Percentiles rank a stretch among this genome's conserved stretches.
These are phyloP conservation scores for Pythium brassicae DNA, from an alignment of 352 stramenopile species.

Conservation along the genomic window DNA sequence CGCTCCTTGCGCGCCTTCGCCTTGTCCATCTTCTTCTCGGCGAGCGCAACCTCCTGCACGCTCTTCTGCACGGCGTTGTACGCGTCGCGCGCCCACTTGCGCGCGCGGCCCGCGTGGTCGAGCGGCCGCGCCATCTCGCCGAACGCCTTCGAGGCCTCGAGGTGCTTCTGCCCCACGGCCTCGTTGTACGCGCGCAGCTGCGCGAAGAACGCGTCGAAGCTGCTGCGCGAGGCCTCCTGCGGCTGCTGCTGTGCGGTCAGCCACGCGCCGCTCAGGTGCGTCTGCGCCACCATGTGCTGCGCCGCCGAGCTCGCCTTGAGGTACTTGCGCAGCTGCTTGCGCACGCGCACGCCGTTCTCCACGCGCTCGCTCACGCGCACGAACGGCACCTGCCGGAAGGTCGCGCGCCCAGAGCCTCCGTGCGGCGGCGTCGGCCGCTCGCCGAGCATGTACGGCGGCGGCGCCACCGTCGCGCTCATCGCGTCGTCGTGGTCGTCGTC, in stretches of 20 bases:
- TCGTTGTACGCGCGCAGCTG: constrained; percentile 82
- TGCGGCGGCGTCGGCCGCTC: constrained; percentile 59
- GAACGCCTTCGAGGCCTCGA: constrained; percentile 73
- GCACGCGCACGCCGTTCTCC: constrained; percentile 75
- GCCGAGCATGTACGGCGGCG: constrained; percentile 78
- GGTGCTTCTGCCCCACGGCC: constrained; percentile 64
- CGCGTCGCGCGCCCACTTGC: constrained; percentile 69
- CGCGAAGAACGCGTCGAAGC: constrained; percentile 72
- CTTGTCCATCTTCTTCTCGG: constrained; percentile 82
- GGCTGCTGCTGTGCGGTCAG: constrained; percentile 71
- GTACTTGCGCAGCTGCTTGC: constrained; percentile 83
- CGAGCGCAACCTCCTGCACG: constrained; percentile 60
- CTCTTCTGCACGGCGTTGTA: constrained; percentile 81
- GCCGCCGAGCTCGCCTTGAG: constrained; percentile 68
- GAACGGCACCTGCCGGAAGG: constrained; percentile 81
- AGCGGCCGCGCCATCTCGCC: constrained; percentile 74
- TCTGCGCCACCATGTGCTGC: constrained; percentile 78
- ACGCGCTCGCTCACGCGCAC: constrained; percentile 74
- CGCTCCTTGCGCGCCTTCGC: constrained; percentile 51
- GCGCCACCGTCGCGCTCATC: constrained; percentile 4
- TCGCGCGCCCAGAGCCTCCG: constrained; percentile 41
- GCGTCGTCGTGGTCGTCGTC: background rate
- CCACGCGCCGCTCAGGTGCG: constrained; percentile 75
- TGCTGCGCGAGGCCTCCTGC: constrained; percentile 77
- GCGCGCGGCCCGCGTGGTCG: constrained; percentile 65